These are phyloP conservation scores for Alternaria sp. DNA, from an alignment of 2,329 filamentous ascomycete genomes.

Conservation along the genomic window DNA sequence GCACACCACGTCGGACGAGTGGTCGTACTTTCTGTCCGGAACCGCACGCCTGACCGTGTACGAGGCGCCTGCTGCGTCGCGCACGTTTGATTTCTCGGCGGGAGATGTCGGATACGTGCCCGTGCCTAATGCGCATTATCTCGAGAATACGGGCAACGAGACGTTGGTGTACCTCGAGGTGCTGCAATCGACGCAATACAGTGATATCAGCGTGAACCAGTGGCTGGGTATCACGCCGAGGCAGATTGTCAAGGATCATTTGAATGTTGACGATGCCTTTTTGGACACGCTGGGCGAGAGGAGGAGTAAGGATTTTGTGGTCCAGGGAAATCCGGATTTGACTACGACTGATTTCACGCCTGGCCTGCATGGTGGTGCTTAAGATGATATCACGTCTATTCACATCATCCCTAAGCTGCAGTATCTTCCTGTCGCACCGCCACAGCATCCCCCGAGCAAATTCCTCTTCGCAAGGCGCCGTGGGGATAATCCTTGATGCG, in stretches of 20 bases:
- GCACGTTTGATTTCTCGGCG: slow-evolving; percentile 67
- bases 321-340: slow-evolving; percentile 50
- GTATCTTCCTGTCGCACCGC: no score
- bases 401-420: no score
- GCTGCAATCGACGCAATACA: slow-evolving; percentile 61
- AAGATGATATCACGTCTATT: not conserved
- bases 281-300: slow-evolving; percentile 36
- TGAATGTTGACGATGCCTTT: slow-evolving; percentile 38
- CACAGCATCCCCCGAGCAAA: no score
- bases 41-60: slow-evolving; percentile 66
- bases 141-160: slow-evolving; percentile 68
- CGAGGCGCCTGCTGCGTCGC: slow-evolving; percentile 58
- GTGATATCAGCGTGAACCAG: slow-evolving; percentile 65
- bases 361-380: slow-evolving; percentile 3
- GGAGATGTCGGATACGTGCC: slow-evolving; percentile 69
- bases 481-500: no score
- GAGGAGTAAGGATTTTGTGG: slow-evolving; percentile 51
- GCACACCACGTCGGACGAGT: slow-evolving; percentile 68
- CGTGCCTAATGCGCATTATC: slow-evolving; percentile 63
- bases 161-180: slow-evolving; percentile 69
- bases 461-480: no score
- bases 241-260: slow-evolving; percentile 49
- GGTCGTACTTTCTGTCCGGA: slow-evolving; percentile 67
- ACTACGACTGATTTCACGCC: slow-evolving; percentile 46
- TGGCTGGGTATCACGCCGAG: slow-evolving; percentile 63